These are phyloP conservation scores for Colletotrichum higginsianum DNA, from an alignment of 2,329 filamentous ascomycete species.

Conservation along the genomic window DNA sequence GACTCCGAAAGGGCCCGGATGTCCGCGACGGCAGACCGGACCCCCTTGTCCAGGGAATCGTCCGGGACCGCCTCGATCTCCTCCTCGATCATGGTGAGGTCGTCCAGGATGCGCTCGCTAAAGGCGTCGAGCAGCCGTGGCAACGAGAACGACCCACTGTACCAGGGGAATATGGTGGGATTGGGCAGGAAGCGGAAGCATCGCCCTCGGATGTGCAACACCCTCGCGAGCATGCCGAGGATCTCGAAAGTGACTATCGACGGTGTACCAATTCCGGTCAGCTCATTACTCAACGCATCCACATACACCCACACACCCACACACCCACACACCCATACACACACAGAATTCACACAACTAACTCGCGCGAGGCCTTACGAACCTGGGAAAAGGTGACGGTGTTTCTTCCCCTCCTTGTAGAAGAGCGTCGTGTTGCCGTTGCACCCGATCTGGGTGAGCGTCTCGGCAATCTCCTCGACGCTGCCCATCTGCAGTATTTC, in stretches of 20 bases:
- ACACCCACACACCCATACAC: too few relatives aligned
- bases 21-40: not conserved
- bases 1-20: not conserved
- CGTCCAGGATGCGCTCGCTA: slow-evolving; percentile 45
- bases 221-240: slow-evolving; percentile 57
- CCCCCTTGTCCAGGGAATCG: slow-evolving; percentile 37
- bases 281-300: too few relatives aligned
- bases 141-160: slow-evolving; percentile 64
- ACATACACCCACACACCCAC: too few relatives aligned
- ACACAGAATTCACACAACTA: not conserved
- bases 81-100: slow-evolving; percentile 40
- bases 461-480: slow-evolving; percentile 52
- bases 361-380: not conserved
- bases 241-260: slow-evolving; percentile 55
- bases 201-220: slow-evolving; percentile 53
- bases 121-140: slow-evolving; percentile 59
- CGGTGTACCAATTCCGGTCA: too few relatives aligned
- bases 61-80: slow-evolving; percentile 43
- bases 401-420: slow-evolving; percentile 44
- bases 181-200: slow-evolving; percentile 60
- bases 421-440: slow-evolving; percentile 51
- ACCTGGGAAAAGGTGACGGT: slow-evolving; percentile 49
- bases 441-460: slow-evolving; percentile 56
- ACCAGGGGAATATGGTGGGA: slow-evolving; percentile 67
- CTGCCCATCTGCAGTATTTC: slow-evolving; percentile 41